A percentile compares a stretch with the other conserved stretches of the same genome.
Evolutionary conservation across 148 eudicot species (phyloP).

Genomic region (Linanthus parryae): DNA sequence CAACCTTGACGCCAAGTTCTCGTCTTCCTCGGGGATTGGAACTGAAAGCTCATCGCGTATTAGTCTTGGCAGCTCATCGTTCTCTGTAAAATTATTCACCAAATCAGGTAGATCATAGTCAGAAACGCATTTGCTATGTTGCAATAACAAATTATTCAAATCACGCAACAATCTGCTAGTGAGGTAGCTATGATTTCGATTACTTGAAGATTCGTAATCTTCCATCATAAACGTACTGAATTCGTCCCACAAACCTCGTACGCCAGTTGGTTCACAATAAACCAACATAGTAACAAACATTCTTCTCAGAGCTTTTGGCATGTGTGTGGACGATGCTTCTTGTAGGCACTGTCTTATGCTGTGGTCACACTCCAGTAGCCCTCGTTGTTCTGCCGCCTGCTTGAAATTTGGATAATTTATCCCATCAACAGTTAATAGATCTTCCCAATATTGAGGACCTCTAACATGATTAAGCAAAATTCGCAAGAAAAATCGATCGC

Average conservation of each 20-base stretch:
- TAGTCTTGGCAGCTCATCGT: neutral
- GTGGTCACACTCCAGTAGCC: neutral
- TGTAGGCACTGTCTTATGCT: neutral
- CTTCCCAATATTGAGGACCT: neutral
- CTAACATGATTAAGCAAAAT: neutral
- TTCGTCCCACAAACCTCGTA: neutral
- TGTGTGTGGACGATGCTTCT: neutral
- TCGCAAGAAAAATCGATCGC: neutral
- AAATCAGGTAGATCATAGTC: neutral
- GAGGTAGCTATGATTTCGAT: neutral
- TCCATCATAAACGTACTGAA: neutral
- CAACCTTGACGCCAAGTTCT: neutral
- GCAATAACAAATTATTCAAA: neutral
- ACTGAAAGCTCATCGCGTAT: conserved; percentile 1
- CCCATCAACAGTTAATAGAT: neutral
- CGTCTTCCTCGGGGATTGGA: neutral
- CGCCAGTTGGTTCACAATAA: neutral
- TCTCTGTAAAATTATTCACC: neutral
- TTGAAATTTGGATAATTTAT: neutral
- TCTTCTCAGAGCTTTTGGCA: neutral
- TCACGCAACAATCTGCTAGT: neutral
- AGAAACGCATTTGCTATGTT: neutral
- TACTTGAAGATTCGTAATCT: neutral
- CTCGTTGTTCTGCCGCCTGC: neutral
- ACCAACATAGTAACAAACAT: neutral